Evolutionary conservation across 257 asterid genomes (phyloP), one percentile per base, ranked within the genome.

Genomic region (Lycium barbarum): DNA sequence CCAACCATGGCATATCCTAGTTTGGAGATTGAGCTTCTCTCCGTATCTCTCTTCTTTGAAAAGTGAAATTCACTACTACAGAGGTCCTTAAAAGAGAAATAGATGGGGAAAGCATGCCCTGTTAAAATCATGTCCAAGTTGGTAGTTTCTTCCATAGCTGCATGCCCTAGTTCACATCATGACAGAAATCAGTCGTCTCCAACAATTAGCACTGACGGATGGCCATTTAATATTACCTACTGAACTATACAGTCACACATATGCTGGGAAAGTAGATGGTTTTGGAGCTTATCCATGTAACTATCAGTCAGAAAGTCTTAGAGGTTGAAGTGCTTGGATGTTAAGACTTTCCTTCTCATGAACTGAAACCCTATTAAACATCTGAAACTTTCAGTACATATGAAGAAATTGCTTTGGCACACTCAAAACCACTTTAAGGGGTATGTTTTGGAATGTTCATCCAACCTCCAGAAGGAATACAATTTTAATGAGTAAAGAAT

Each of bases 331-430:
- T 40, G 6, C 45, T 40, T 12, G 62, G 9, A 70, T 17, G 79
- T 49, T 74, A 74, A 74, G 43, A 47, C 81, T 6, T 74, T 0
- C 10, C 45, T 6, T 0, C 62, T 74, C 22, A 74, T 49, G 62
- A 49, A 74, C 45, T 74, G 4, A 74, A 74, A 49, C 12, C 62
- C 81, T 74, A 49, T 74, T 59, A 74, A 74, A 49, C 81, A 74
- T 74, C 62, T 12, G 15, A 11, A 49, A 49, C 22, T 74, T 74
- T 22, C 81, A 53, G 4, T 49, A 11, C 22, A 49, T n/a, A 49
- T 22, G 81, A 74, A 12, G 33, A 13, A 49, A 22, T 40, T 74
- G 81, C 59, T 49, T 22, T 22, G 45, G 22, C 13, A 6, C 81
- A 74, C n/a, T 12, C 62, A 74, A 49, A 20, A 49, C 49, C 81